Conservation (phyloP, 2,329 filamentous ascomycete genomes). For the Aspergillus ochraceoroseus region DNA sequence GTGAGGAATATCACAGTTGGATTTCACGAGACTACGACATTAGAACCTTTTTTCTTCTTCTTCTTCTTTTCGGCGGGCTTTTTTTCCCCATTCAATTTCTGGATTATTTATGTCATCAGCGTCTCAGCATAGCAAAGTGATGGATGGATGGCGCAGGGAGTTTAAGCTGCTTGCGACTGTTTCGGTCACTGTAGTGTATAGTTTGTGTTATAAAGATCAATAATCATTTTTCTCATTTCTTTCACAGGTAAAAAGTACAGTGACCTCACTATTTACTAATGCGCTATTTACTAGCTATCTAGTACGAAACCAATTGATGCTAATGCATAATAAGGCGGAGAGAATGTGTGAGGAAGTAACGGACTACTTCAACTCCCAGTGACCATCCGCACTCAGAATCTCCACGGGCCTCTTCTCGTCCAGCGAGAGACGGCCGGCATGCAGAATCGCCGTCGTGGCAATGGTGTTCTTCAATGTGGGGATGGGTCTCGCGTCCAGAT, state of each 20-base stretch:
- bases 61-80: constrained; percentile 5
- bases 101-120: not conserved
- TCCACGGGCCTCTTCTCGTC: constrained; percentile 75
- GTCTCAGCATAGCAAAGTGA: constrained; percentile 1
- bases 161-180: too few species aligned
- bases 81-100: constrained; percentile 7
- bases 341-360: too few species aligned
- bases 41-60: constrained; percentile 9
- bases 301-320: too few species aligned
- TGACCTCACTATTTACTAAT: too few species aligned
- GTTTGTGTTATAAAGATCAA: too few species aligned
- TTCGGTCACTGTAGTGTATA: not conserved
- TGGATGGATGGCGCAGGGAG: constrained; percentile 6
- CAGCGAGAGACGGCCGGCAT: constrained; percentile 77
- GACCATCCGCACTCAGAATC: constrained; percentile 50
- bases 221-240: too few species aligned
- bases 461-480: constrained; percentile 86
- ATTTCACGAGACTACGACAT: constrained; percentile 19
- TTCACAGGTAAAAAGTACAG: too few species aligned
- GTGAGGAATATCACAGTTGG: constrained; percentile 13
- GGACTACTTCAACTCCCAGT: constrained; percentile 64
- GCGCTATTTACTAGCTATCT: too few species aligned
- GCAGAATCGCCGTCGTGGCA: constrained; percentile 83
- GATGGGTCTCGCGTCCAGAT: constrained; percentile 73
- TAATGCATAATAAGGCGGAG: too few species aligned